A percentile compares a stretch with the other conserved stretches of the same genome.
Evolutionary conservation across 345 rosid species (phyloP).

Genomic region (Eucalyptus tenuipes): DNA sequence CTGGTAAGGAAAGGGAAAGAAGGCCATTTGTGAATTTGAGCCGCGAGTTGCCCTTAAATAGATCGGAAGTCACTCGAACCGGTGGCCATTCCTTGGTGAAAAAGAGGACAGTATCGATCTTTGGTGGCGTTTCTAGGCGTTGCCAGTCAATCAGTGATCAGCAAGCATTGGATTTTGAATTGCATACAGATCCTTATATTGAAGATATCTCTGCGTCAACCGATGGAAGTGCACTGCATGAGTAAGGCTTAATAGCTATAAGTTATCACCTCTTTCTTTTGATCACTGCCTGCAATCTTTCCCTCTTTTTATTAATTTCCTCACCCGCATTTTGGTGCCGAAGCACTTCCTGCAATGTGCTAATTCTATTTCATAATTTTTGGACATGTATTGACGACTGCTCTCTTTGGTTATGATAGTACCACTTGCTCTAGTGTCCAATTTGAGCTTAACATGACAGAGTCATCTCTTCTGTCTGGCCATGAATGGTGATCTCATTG

Average conservation of each 20-base stretch:
- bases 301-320: background rate
- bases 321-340: background rate
- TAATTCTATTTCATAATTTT: background rate
- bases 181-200: background rate
- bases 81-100: background rate
- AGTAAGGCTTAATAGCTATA: background rate
- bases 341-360: background rate
- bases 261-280: background rate
- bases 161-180: background rate
- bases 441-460: background rate
- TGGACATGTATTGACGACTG: background rate
- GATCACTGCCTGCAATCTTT: background rate
- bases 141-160: background rate
- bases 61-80: background rate
- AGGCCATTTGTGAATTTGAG: background rate
- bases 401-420: background rate
- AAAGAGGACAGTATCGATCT: background rate
- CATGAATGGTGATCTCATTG: background rate
- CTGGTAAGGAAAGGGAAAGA: background rate
- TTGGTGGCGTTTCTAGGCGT: background rate
- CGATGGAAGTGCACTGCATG: background rate
- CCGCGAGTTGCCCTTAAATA: background rate
- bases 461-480: background rate
- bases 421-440: background rate
- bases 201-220: background rate